Conservation (phyloP, 1,284 basidiomycete species). For the Marasmius fiardii region DNA sequence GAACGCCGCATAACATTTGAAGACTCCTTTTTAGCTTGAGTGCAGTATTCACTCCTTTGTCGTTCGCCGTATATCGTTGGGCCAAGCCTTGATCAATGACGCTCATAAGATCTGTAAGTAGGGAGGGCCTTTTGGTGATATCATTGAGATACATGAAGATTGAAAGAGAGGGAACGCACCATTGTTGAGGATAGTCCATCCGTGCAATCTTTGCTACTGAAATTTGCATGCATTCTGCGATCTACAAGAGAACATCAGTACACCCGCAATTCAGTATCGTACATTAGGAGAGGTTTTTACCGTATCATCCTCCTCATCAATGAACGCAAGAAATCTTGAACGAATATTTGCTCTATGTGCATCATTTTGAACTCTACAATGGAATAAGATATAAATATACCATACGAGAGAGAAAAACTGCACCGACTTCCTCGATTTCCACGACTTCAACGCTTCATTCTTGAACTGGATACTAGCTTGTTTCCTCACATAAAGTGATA, state of each 20-base stretch:
- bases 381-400: constrained; percentile 7
- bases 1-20: constrained; percentile 55
- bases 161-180: constrained; percentile 37
- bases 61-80: constrained; percentile 38
- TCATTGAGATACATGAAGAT: constrained; percentile 10
- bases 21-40: constrained; percentile 61
- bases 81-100: constrained; percentile 51
- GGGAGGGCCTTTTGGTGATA: constrained; percentile 47
- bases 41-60: constrained; percentile 39
- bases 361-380: constrained; percentile 57
- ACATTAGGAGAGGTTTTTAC: constrained; percentile 37
- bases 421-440: constrained; percentile 68
- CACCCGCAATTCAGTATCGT: not conserved
- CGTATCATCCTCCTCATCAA: constrained; percentile 72
- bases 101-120: constrained; percentile 55
- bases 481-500: constrained; percentile 64
- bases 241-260: constrained; percentile 36
- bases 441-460: constrained; percentile 62
- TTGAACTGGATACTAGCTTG: constrained; percentile 83
- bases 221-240: constrained; percentile 69
- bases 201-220: constrained; percentile 71
- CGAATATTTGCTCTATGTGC: constrained; percentile 61
- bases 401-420: constrained; percentile 9
- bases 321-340: constrained; percentile 53
- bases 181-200: constrained; percentile 64